phyloP scores from a whole-genome alignment of 2,329 filamentous ascomycete species.

The Exophiala dermatitidis region DNA sequence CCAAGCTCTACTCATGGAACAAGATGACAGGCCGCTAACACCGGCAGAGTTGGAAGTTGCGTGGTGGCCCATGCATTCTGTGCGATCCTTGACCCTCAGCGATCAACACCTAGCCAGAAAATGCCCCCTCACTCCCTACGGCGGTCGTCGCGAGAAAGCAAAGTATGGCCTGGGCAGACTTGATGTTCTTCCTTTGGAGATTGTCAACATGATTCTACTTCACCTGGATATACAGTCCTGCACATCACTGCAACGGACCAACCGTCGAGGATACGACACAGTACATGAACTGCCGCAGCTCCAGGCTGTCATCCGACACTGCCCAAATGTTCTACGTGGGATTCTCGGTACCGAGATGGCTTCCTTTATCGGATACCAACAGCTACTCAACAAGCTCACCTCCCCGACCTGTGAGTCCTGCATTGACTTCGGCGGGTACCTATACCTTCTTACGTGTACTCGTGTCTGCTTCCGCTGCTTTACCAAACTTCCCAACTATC shows the following conservation, averaged over 20 bases:
- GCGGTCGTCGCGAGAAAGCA: background rate
- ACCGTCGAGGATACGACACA: background rate
- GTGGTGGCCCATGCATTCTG: background rate
- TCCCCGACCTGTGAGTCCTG: background rate
- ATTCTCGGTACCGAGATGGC: background rate
- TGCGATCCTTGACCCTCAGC: background rate
- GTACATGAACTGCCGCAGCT: background rate
- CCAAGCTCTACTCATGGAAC: background rate
- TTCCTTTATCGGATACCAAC: background rate
- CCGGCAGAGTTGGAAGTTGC: background rate
- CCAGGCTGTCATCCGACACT: background rate
- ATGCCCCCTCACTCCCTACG: background rate
- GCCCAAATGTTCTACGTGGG: background rate
- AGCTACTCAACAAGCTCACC: background rate
- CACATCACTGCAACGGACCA: background rate
- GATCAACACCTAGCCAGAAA: background rate
- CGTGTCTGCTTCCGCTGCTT: background rate
- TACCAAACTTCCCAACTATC: background rate
- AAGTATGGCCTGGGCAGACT: background rate
- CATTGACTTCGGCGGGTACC: background rate
- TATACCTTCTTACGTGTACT: background rate
- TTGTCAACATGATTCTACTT: background rate
- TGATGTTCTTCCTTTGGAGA: background rate
- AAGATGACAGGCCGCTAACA: background rate
- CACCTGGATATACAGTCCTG: background rate